These are phyloP conservation scores for Rutidosis leptorrhynchoides DNA, from an alignment of 129 eudicot species.

Conservation along the genomic window DNA sequence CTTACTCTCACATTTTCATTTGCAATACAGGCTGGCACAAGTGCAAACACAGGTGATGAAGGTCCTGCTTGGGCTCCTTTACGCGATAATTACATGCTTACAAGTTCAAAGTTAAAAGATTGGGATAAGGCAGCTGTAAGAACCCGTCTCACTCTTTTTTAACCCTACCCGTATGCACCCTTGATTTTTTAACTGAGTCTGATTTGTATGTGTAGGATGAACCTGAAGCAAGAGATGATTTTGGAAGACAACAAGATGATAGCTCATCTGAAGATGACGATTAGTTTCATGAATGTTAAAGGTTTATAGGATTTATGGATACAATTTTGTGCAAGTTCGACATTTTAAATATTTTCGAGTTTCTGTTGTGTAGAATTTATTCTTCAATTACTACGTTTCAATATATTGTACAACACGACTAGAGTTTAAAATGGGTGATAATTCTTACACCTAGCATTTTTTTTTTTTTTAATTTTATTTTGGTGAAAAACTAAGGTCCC, in stretches of 20 bases:
- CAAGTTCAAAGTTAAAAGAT: slow-evolving; percentile 76
- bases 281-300: slow-evolving; percentile 1
- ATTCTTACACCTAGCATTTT: too few relatives aligned
- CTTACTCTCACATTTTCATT: not conserved
- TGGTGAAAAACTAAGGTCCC: too few relatives aligned
- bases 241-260: slow-evolving; percentile 33
- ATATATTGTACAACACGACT: not conserved
- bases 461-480: too few relatives aligned
- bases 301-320: slow-evolving; percentile 4
- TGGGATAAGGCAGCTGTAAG: slow-evolving; percentile 82
- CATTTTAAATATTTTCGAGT: not conserved
- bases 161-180: not conserved
- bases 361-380: not conserved
- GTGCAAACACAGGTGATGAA: slow-evolving; percentile 47
- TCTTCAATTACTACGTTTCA: not conserved
- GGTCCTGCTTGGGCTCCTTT: slow-evolving; percentile 94
- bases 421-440: too few relatives aligned
- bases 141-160: not conserved
- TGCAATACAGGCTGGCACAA: slow-evolving; percentile 46
- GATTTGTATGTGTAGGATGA: slow-evolving; percentile 29
- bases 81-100: slow-evolving; percentile 86
- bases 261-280: slow-evolving; percentile 50
- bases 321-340: not conserved
- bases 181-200: too few relatives aligned
- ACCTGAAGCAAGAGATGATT: slow-evolving; percentile 33